phyloP scores from a whole-genome alignment of 1,139 yeast species.

The Barnettozyma hawaiiensis region DNA sequence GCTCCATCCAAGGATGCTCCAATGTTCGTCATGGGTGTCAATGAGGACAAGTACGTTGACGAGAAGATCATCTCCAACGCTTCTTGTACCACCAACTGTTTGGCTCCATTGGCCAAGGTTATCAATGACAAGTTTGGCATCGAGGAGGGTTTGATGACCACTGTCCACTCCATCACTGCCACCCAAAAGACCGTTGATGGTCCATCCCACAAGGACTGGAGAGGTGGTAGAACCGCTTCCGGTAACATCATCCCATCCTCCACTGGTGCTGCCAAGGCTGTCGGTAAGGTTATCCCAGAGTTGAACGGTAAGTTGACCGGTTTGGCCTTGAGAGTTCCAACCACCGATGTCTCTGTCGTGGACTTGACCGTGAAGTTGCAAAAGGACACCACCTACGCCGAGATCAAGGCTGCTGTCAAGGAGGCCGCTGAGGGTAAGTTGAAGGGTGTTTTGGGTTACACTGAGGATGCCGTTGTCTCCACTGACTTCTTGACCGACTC shows the following conservation, averaged over 20 bases:
- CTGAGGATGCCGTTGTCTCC: slow-evolving; percentile 83
- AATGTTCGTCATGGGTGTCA: slow-evolving; percentile 84
- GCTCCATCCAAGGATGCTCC: slow-evolving; percentile 89
- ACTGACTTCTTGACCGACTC: slow-evolving; percentile 76
- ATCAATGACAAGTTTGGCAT: slow-evolving; percentile 75
- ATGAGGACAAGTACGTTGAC: slow-evolving; percentile 64
- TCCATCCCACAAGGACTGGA: slow-evolving; percentile 89
- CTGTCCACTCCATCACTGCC: slow-evolving; percentile 87
- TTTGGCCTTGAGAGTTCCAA: slow-evolving; percentile 84
- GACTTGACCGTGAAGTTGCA: slow-evolving; percentile 66
- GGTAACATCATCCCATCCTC: slow-evolving; percentile 88
- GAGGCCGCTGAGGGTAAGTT: slow-evolving; percentile 62
- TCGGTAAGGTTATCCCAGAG: slow-evolving; percentile 84
- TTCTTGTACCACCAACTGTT: slow-evolving; percentile 87
- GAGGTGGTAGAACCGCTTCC: slow-evolving; percentile 91
- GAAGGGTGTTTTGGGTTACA: slow-evolving; percentile 77
- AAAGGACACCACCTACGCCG: slow-evolving; percentile 67
- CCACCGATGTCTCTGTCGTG: slow-evolving; percentile 78
- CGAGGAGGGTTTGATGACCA: slow-evolving; percentile 87
- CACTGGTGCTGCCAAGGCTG: slow-evolving; percentile 93
- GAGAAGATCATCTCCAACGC: slow-evolving; percentile 78
- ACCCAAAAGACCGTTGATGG: slow-evolving; percentile 90
- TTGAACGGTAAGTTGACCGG: slow-evolving; percentile 88
- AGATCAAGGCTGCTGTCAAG: slow-evolving; percentile 68
- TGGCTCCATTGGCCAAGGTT: slow-evolving; percentile 85